Conservation (phyloP, 306 rosid species). For the Vicia sativa region DNA sequence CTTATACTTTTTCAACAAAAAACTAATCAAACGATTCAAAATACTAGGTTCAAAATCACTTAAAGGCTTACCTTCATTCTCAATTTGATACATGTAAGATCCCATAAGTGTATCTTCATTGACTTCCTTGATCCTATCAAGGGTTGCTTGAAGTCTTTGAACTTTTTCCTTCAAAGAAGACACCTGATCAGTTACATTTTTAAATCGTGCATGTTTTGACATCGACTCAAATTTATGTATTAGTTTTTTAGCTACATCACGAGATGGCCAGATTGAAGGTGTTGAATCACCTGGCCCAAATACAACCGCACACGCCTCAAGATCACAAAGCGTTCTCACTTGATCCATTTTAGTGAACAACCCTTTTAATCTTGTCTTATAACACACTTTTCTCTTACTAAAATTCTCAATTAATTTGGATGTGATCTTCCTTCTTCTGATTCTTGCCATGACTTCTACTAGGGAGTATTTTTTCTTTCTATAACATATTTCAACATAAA, state of each 20-base stretch:
- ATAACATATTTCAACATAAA: background rate
- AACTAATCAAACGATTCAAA: background rate
- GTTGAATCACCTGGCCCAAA: background rate
- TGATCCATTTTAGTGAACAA: constrained; percentile 25
- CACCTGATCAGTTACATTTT: background rate
- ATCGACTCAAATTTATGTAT: background rate
- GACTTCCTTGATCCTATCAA: background rate
- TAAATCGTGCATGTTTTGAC: background rate
- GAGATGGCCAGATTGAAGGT: constrained; percentile 35
- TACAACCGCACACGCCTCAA: constrained; percentile 5
- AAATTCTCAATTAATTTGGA: background rate
- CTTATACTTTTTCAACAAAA: constrained; percentile 1
- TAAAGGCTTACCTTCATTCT: constrained; percentile 10
- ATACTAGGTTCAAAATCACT: constrained; percentile 1
- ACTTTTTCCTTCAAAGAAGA: background rate
- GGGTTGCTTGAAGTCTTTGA: background rate
- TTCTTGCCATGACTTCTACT: background rate
- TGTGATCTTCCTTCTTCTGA: constrained; percentile 4
- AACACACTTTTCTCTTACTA: background rate
- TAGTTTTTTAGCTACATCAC: background rate
- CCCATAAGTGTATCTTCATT: constrained; percentile 10
- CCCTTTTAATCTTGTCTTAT: background rate
- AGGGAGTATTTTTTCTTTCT: too few species aligned
- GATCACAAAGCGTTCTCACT: constrained; percentile 2
- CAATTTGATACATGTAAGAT: constrained; percentile 8